Conservation (phyloP, 1,284 basidiomycete genomes). For the Sanghuangporus baumii region DNA sequence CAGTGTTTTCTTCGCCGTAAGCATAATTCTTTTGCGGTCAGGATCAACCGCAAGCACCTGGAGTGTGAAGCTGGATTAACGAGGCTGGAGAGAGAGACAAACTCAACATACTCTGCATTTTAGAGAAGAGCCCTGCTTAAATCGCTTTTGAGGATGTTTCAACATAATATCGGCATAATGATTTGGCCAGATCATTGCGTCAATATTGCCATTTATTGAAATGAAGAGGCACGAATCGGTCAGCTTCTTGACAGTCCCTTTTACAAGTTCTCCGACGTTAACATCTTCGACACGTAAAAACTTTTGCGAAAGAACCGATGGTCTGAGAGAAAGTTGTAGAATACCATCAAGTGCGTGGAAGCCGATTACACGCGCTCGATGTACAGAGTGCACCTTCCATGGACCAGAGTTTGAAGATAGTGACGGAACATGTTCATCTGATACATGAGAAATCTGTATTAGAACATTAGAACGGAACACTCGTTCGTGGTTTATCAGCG, state of each 20-base stretch:
- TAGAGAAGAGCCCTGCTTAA: constrained; percentile 79
- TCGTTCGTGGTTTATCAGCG: not conserved
- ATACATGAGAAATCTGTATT: constrained; percentile 84
- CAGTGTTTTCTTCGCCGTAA: constrained; percentile 92
- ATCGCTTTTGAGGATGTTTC: constrained; percentile 90
- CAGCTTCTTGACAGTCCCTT: constrained; percentile 81
- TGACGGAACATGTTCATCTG: constrained; percentile 84
- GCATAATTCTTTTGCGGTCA: constrained; percentile 73
- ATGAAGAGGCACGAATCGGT: constrained; percentile 80
- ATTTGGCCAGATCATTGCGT: constrained; percentile 90
- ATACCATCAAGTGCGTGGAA: constrained; percentile 86
- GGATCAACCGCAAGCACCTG: constrained; percentile 86
- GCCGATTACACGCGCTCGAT: constrained; percentile 87
- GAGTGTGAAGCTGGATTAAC: not conserved
- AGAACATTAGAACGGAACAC: not conserved
- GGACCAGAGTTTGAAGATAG: constrained; percentile 67
- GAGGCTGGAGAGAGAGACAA: not conserved
- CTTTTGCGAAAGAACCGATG: constrained; percentile 79
- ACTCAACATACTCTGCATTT: constrained; percentile 71
- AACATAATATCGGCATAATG: constrained; percentile 94
- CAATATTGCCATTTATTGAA: constrained; percentile 78
- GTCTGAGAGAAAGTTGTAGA: constrained; percentile 80
- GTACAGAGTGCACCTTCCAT: constrained; percentile 76
- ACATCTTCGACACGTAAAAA: constrained; percentile 88
- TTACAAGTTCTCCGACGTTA: constrained; percentile 77